Base-by-base conservation (phyloP, 352 stramenopile genomes). In the Phytophthora syringae region DNA sequence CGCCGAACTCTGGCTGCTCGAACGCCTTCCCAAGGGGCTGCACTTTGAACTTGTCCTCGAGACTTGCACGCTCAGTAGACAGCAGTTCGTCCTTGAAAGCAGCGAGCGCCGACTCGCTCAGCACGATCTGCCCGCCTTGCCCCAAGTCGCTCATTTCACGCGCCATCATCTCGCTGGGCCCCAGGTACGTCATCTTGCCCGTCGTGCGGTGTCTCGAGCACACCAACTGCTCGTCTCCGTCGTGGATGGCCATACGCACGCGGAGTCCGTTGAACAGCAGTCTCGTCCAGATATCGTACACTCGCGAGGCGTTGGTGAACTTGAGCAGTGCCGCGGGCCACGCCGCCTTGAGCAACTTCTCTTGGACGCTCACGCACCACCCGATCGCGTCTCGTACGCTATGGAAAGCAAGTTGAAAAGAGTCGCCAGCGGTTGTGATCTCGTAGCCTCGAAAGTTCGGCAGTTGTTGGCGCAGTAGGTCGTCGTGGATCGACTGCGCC, bases 321-420 rank as follows among this genome's bases (percentile, higher is more conserved):
- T 89, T 72, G 7, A 87, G 53, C 30, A 93, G 50, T 5, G 67
- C 60, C 5, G 64, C 50, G 0, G 86, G 84, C 86, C 86, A 94
- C 18, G 73, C 44, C 9, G 76, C 72, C 34, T 83, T 80, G 22
- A 93, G 53, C 22, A 94, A 68, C 62, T 84, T 82, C 56, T 88
- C 60, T 67, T 94, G 86, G 12, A 91, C 72, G 30, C 72, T 76
- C 25, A 92, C 54, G 47, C 81, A 92, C 65, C 70, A 95, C 15
- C 43, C 69, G 24, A 93, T 81, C 18, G 86, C 84, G 45, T 92
- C 82, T 12, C 70, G 68, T 28, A 93, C 72, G 16, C 42, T 76
- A 64, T 92, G 80, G 68, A 95, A 95, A 24, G 81, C 84, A 18
- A 95, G 65, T 61, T 95, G 81, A 59, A 95, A 95, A 15, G 86